Conservation (phyloP, 2,329 filamentous ascomycete genomes). For the Juglanconis oblonga region DNA sequence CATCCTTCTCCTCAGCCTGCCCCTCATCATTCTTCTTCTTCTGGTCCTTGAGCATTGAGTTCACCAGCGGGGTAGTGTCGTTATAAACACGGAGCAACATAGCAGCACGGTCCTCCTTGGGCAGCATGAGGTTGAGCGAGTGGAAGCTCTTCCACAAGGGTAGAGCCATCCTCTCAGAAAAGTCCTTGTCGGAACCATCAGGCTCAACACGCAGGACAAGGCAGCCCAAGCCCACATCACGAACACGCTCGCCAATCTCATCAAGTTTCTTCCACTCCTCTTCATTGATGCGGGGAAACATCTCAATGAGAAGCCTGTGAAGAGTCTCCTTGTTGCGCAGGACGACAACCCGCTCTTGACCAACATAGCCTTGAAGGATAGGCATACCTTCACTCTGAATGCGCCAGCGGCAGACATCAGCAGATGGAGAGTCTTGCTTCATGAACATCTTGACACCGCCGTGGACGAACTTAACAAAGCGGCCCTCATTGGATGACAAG, state of each 20-base stretch:
- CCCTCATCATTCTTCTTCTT: slow-evolving; percentile 33
- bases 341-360: slow-evolving; percentile 70
- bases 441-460: slow-evolving; percentile 99
- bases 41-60: slow-evolving; percentile 56
- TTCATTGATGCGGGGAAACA: slow-evolving; percentile 87
- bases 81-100: slow-evolving; percentile 92
- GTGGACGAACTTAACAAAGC: slow-evolving; percentile 92
- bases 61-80: slow-evolving; percentile 80
- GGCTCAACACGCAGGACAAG: slow-evolving; percentile 84
- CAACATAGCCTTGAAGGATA: slow-evolving; percentile 88
- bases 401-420: slow-evolving; percentile 86
- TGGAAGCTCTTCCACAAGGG: slow-evolving; percentile 93
- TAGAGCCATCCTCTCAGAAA: slow-evolving; percentile 77
- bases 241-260: slow-evolving; percentile 82
- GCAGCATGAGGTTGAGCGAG: slow-evolving; percentile 93
- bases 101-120: slow-evolving; percentile 91
- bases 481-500: slow-evolving; percentile 80
- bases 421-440: slow-evolving; percentile 88
- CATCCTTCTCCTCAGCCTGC: slow-evolving; percentile 29
- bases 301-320: slow-evolving; percentile 80
- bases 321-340: slow-evolving; percentile 78
- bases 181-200: slow-evolving; percentile 57
- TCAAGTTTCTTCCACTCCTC: slow-evolving; percentile 72
- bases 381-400: slow-evolving; percentile 93
- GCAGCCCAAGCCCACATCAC: slow-evolving; percentile 83